Evolutionary conservation across 2,329 filamentous ascomycete genomes (phyloP).

Genomic region (Ascochyta rabiei): DNA sequence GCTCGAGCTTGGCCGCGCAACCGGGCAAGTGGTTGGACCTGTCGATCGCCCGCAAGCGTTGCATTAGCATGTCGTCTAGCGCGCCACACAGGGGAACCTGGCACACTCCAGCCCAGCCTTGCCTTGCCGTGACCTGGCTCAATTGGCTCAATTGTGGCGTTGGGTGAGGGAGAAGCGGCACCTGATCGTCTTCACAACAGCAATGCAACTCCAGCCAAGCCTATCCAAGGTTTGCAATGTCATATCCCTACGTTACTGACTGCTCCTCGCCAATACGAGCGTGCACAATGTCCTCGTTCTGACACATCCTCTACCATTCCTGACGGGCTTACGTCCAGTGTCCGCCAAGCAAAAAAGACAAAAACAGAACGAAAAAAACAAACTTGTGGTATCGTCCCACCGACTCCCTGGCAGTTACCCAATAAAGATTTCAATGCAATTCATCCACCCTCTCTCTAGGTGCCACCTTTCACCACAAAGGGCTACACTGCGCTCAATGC

Average conservation of each 20-base stretch:
- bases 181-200: not conserved
- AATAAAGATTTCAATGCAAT: constrained; percentile 22
- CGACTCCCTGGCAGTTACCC: constrained; percentile 29
- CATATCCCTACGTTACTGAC: not conserved
- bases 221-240: not conserved
- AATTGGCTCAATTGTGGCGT: not conserved
- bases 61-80: constrained; percentile 8
- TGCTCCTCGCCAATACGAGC: not conserved
- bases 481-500: constrained; percentile 19
- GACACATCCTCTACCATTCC: not conserved
- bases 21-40: constrained; percentile 8
- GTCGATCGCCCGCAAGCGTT: constrained; percentile 2
- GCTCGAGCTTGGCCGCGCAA: not conserved
- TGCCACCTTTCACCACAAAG: constrained; percentile 15
- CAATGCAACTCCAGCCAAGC: constrained; percentile 1
- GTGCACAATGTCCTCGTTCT: not conserved
- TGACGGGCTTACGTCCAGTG: not conserved
- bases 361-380: constrained; percentile 18
- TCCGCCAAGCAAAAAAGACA: constrained; percentile 10
- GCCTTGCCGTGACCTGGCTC: not conserved
- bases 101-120: constrained; percentile 3
- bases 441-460: not conserved
- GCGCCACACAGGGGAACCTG: constrained; percentile 12
- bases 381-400: constrained; percentile 42
- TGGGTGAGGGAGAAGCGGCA: not conserved